Base-by-base conservation (phyloP, 2,329 filamentous ascomycete species). In the Aschersonia sp. region DNA sequence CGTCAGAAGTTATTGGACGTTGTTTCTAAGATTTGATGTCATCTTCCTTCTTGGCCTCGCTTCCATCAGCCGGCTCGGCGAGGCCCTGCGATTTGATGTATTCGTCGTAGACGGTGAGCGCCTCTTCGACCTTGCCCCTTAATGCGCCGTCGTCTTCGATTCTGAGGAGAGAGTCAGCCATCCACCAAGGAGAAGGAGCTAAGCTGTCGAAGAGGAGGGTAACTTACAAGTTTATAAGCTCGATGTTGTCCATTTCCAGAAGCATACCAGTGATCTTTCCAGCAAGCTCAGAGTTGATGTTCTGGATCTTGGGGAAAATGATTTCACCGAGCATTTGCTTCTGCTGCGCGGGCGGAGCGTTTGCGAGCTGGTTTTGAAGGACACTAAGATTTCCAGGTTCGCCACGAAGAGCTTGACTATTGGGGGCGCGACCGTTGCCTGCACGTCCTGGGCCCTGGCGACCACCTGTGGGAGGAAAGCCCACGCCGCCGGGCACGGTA, bases 231-330 rank as follows among this genome's bases (percentile, higher is more conserved):
- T 86, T 87, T 63, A 98, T 78, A 59, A 98, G 75, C 74, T 98
- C 92, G 50, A 76, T 66, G 71, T 97, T 97, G 61, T 97, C 92
- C 92, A 98, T 98, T 79, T 98, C 92, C 60, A 98, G 72, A 60
- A 98, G 84, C 92, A 98, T 98, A 71, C 92, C 92, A 52, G 92
- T 98, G 68, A 98, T 97, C 83, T 98, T 98, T 65, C 92, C 92
- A 53, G 92, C 92, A 61, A 98, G 77, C 60, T 96, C 89, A 51
- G 89, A 85, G 74, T 98, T 92, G 70, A 95, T 83, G 57, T 80
- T 81, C 68, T 89, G 82, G 61, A 98, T 97, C 84, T 97, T 98
- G 64, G 92, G 92, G 78, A 97, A 98, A 59, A 98, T 85, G 58
- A 88, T 83, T 73, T 98, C 92, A 66, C 92, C 92, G 48, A 98